A percentile compares a stretch with the other conserved stretches of the same genome.
phyloP scores from a whole-genome alignment of 2,329 filamentous ascomycete species.

The Colletotrichum theobromicola region DNA sequence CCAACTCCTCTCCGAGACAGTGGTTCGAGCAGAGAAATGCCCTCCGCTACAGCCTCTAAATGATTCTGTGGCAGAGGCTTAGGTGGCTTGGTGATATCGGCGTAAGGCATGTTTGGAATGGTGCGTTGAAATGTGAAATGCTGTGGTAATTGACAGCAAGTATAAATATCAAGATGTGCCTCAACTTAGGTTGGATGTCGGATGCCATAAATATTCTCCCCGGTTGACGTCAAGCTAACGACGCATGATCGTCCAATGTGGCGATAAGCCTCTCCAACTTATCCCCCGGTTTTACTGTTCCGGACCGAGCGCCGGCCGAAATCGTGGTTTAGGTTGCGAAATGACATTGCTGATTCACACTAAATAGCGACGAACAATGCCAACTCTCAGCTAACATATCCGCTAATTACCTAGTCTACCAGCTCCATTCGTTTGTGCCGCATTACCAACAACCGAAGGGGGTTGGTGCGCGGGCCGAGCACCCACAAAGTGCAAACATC shows the following conservation, averaged over 20 bases:
- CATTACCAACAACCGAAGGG: neutral
- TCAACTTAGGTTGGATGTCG: neutral
- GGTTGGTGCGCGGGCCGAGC: neutral
- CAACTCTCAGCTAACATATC: neutral
- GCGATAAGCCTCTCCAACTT: neutral
- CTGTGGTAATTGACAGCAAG: accelerated
- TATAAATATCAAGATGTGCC: accelerated
- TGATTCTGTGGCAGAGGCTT: neutral
- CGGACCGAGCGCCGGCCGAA: neutral
- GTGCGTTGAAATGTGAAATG: constrained; percentile 1
- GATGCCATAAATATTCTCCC: neutral
- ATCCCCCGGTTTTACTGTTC: accelerated
- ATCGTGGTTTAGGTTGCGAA: neutral
- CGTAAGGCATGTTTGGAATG: neutral
- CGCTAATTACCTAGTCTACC: neutral
- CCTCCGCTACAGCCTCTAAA: accelerated
- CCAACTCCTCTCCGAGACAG: neutral
- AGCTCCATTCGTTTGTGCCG: neutral
- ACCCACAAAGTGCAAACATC: neutral
- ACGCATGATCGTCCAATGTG: neutral
- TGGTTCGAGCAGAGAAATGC: neutral
- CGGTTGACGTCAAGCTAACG: neutral
- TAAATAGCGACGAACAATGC: neutral
- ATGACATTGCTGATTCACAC: neutral
- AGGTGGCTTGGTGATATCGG: neutral